These are phyloP conservation scores for Durio zibethinus DNA, from an alignment of 345 rosid species.

Conservation along the genomic window DNA sequence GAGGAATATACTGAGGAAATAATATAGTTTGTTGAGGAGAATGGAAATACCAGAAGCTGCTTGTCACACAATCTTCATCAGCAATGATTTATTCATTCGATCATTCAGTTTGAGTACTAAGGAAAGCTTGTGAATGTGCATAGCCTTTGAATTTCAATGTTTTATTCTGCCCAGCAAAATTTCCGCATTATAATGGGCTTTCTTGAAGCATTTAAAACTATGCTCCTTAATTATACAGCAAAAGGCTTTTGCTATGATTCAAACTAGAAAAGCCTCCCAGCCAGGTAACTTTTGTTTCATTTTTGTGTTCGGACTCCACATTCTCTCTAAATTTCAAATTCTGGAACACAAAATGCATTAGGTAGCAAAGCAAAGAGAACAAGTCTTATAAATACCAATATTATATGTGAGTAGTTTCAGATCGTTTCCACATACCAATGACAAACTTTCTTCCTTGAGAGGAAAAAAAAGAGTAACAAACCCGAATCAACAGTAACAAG, in stretches of 20 bases:
- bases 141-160: too few relatives aligned
- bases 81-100: too few relatives aligned
- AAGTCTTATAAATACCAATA: background rate
- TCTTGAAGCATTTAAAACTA: background rate
- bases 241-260: background rate
- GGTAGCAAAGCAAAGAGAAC: background rate
- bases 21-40: too few relatives aligned
- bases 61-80: too few relatives aligned
- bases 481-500: background rate
- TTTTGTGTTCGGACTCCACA: background rate
- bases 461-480: background rate
- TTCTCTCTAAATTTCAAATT: background rate
- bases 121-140: too few relatives aligned
- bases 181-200: background rate
- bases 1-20: too few relatives aligned
- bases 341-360: background rate
- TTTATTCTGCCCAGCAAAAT: background rate
- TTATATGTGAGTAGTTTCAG: background rate
- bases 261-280: background rate
- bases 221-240: background rate
- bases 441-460: background rate
- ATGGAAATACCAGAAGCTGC: too few relatives aligned
- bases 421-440: background rate
- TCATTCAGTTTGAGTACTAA: too few relatives aligned
- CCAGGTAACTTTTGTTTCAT: background rate